Base-by-base conservation (phyloP, 192 early-diverging fungal species). In the Gonapodya prolifera region DNA sequence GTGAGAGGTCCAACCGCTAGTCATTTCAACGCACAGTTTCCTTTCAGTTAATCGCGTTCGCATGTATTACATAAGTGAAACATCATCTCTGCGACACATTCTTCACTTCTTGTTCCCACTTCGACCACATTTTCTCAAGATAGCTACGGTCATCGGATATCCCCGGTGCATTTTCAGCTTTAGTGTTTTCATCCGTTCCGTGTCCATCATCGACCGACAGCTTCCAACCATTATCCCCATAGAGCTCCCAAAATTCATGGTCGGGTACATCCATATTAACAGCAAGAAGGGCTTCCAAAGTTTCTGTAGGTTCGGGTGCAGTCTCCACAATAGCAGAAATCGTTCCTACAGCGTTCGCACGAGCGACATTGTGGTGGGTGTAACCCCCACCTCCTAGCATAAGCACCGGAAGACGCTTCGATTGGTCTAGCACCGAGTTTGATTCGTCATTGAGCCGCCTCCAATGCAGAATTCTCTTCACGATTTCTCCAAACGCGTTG, bases 301-400 rank as follows among this genome's bases (percentile, higher is more conserved):
- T 61, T 23, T 8, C 23, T 23, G 45, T 23, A 61, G 45, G 8
- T 61, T 8, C 45, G 8, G 8, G 8, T 61, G 45, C 45, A 23
- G 23, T 23, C 8, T 8, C 8, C 8, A 23, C 8, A 16, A 61
- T 61, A 61, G 23, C 23, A 23, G 45, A 16, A 8, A 23, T 23
- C 8, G 45, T 61, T 8, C 8, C 45, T 61, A 61, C 45, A 23
- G 45, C 45, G 45, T 61, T 61, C 8, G 45, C 45, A 23, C 96
- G 89, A 33, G 94, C 92, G 1, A 97, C 95, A 82, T 98, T 97
- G 33, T 95, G 88, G 82, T 98, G 95, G 0, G 97, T 99, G 80
- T 99, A 99, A 17, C 97, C 97, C 29, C 97, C 97, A 29, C 97
- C 97, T 30, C 97, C 97, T 0, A 99, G 85, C 34, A 97, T 91